These are phyloP conservation scores for Candida lessepsii DNA, from an alignment of 805 yeast genomes.

Conservation along the genomic window DNA sequence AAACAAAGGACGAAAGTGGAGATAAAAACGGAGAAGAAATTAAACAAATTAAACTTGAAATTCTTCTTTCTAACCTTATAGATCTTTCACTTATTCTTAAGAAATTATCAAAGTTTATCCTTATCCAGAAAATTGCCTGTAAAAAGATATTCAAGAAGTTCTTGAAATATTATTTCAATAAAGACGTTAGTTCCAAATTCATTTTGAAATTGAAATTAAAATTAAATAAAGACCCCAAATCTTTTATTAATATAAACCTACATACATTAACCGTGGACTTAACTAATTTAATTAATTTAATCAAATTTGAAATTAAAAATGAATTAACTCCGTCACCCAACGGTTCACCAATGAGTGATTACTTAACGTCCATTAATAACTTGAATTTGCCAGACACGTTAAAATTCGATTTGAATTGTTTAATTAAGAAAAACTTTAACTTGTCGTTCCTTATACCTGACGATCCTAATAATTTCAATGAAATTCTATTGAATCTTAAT, in stretches of 20 bases:
- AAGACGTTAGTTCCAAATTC: slow-evolving; percentile 21
- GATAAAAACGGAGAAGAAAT: slow-evolving; percentile 8
- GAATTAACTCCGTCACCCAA: not conserved
- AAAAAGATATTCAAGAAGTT: slow-evolving; percentile 74
- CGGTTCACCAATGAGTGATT: slow-evolving; percentile 5
- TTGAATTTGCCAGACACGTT: slow-evolving; percentile 9
- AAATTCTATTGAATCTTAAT: slow-evolving; percentile 33
- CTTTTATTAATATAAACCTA: slow-evolving; percentile 62
- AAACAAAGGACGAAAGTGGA: not conserved
- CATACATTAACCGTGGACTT: slow-evolving; percentile 61
- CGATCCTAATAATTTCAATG: slow-evolving; percentile 33
- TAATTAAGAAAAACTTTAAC: slow-evolving; percentile 38
- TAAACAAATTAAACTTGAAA: slow-evolving; percentile 14
- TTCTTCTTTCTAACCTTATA: slow-evolving; percentile 36
- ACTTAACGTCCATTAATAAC: slow-evolving; percentile 6
- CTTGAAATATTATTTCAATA: slow-evolving; percentile 41
- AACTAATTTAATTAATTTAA: slow-evolving; percentile 30
- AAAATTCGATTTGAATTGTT: slow-evolving; percentile 31
- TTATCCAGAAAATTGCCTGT: slow-evolving; percentile 71
- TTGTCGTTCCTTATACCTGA: slow-evolving; percentile 32
- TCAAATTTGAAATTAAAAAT: slow-evolving; percentile 19
- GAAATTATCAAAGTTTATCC: slow-evolving; percentile 65
- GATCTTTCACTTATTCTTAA: slow-evolving; percentile 50
- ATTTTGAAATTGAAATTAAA: slow-evolving; percentile 28
- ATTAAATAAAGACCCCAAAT: slow-evolving; percentile 44